Percentiles rank a stretch among this genome's conserved stretches.
Evolutionary conservation across 2,329 filamentous ascomycete genomes (phyloP).

Genomic region (Cercospora canescens): DNA sequence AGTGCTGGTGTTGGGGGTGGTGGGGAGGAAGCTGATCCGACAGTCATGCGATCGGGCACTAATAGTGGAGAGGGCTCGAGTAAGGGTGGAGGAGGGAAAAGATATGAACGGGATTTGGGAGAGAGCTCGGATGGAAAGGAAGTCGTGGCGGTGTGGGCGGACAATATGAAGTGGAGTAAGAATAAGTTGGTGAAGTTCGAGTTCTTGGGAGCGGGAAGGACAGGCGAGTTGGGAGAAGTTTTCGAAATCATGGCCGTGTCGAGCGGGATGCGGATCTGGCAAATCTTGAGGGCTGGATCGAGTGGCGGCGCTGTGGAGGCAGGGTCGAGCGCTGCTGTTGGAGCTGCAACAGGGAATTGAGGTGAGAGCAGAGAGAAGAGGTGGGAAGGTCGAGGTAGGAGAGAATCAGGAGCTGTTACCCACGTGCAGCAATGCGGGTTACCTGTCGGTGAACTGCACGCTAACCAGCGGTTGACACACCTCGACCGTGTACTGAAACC

Average conservation of each 20-base stretch:
- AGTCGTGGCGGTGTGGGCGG: slow-evolving; percentile 24
- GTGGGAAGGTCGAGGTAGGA: too few relatives aligned
- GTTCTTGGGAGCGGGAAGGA: slow-evolving; percentile 18
- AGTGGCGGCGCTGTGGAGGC: slow-evolving; percentile 4
- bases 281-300: slow-evolving; percentile 11
- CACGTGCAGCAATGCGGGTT: too few relatives aligned
- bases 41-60: background rate
- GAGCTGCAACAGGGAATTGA: background rate
- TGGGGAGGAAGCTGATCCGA: background rate
- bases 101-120: slow-evolving; percentile 10
- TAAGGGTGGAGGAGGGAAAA: background rate
- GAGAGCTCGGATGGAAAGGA: slow-evolving; percentile 24
- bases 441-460: too few relatives aligned
- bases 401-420: too few relatives aligned
- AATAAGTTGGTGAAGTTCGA: slow-evolving; percentile 21
- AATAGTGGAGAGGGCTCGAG: background rate
- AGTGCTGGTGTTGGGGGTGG: background rate
- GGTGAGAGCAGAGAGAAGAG: background rate
- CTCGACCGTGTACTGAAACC: too few relatives aligned
- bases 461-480: too few relatives aligned
- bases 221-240: slow-evolving; percentile 16
- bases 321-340: background rate
- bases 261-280: slow-evolving; percentile 20
- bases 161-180: slow-evolving; percentile 21
- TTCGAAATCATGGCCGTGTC: slow-evolving; percentile 22